Evolutionary conservation across 1,284 basidiomycete species (phyloP).

Genomic region (Inonotus hispidus): DNA sequence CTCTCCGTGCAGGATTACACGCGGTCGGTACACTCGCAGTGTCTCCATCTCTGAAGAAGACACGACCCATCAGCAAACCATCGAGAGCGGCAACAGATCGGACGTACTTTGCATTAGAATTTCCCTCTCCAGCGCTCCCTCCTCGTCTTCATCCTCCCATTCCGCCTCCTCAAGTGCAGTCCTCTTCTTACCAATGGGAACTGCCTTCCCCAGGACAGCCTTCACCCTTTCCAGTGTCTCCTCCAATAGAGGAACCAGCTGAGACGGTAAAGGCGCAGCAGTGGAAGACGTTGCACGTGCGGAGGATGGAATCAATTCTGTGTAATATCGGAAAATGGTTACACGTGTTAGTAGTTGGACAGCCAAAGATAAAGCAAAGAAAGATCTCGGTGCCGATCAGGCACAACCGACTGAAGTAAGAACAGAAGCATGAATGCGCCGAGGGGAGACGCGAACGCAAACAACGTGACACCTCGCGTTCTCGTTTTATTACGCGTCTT

Average conservation of each 20-base stretch:
- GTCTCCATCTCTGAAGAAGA: constrained; percentile 77
- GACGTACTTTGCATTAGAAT: constrained; percentile 79
- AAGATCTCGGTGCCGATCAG: neutral
- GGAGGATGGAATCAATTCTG: constrained; percentile 87
- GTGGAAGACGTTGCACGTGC: constrained; percentile 85
- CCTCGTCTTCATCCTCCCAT: constrained; percentile 74
- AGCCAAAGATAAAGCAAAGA: neutral
- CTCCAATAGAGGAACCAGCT: constrained; percentile 79
- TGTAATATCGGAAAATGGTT: neutral
- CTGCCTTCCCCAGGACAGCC: constrained; percentile 56
- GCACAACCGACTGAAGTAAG: neutral
- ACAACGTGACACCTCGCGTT: constrained; percentile 5
- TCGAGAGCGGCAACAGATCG: neutral
- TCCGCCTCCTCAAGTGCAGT: constrained; percentile 92
- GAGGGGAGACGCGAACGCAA: neutral
- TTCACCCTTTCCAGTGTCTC: constrained; percentile 70
- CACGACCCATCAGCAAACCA: constrained; percentile 13
- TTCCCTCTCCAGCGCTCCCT: constrained; percentile 75
- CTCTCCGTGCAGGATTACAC: constrained; percentile 80
- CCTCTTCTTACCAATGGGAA: constrained; percentile 71
- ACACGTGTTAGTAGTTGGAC: neutral
- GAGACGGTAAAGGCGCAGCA: constrained; percentile 79
- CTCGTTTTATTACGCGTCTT: neutral
- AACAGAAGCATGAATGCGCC: neutral
- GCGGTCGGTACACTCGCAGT: constrained; percentile 85